A percentile compares a stretch with the other conserved stretches of the same genome.
Conservation (phyloP, 1,284 basidiomycete species). For the Neonothopanus nambi region DNA sequence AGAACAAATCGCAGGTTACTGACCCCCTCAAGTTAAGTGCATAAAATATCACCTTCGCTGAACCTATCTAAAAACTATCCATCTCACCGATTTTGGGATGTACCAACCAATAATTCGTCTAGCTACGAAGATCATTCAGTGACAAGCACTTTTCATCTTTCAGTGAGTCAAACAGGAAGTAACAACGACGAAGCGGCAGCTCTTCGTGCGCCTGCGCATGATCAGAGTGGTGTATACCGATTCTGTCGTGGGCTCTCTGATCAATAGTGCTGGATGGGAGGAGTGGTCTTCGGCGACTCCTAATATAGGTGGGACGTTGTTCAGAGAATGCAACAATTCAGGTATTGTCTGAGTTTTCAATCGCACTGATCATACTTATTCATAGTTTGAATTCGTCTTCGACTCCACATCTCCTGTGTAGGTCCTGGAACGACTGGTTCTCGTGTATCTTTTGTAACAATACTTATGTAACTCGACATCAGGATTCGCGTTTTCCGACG, state of each 20-base stretch:
- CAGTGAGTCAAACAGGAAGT: conserved; percentile 24
- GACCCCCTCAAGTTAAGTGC: too few relatives aligned
- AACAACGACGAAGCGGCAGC: conserved; percentile 27
- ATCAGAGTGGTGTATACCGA: too few relatives aligned
- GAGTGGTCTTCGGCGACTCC: too few relatives aligned
- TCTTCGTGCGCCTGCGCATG: too few relatives aligned
- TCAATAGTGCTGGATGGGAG: too few relatives aligned
- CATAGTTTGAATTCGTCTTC: too few relatives aligned
- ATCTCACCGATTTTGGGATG: conserved; percentile 25
- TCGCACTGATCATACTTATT: background rate
- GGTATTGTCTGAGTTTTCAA: conserved; percentile 16
- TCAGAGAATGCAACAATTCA: conserved; percentile 30
- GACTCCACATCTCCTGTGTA: too few relatives aligned
- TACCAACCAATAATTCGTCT: conserved; percentile 27
- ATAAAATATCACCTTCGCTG: too few relatives aligned
- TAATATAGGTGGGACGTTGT: conserved; percentile 27
- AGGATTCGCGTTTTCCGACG: conserved; percentile 26
- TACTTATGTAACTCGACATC: conserved; percentile 24
- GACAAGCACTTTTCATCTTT: conserved; percentile 23
- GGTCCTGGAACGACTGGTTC: conserved; percentile 27
- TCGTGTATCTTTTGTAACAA: conserved; percentile 27
- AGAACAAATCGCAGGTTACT: too few relatives aligned
- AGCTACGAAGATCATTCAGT: conserved; percentile 28
- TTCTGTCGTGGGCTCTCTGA: too few relatives aligned
- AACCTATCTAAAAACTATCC: too few relatives aligned